Base-by-base conservation (phyloP, 176 grass and related monocot species). In the Aegilops tauschii region DNA sequence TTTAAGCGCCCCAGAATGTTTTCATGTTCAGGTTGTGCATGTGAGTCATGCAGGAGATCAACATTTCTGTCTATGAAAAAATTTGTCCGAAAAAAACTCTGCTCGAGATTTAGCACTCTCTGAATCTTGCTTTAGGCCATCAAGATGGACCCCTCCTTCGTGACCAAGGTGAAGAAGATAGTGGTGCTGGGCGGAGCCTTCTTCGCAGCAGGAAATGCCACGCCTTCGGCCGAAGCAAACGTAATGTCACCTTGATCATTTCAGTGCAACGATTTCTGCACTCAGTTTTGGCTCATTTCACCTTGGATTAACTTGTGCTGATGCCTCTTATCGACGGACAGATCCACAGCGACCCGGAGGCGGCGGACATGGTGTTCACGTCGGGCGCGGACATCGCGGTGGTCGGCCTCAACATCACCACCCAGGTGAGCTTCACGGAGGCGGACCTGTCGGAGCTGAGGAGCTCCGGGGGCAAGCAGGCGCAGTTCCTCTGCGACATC, bases 191-290 rank as follows among this genome's bases (percentile, higher is more conserved):
- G 94, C 0, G 74, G 74, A 77, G 74, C 74, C 9, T 77, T 77
- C 47, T 77, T 77, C 9, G 74, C 47, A 3, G 72, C 92, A 49
- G 93, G 96, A 10, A 98, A 98, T 74, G 92, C 85, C 40, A 98
- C 91, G 5, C 93, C 96, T 86, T 93, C 96, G 18, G 93, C 93
- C 58, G 96, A 98, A 94, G 96, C 93, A 77, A 98, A 98, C 84
- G 96, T 95, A 91, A 83, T 82, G n/a, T 25, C 17, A 4, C 39
- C 39, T 42, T 42, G 39, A 0, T 8, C 39, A 42, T 42, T 42
- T 42, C 39, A 42, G 39, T 9, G 39, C 8, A 42, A 39, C 9
- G 1, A 9, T 42, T 50, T 68, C 49, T 71, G 54, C 58, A 62
- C 10, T 44, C 42, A 44, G 0, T 11, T 50, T 61, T 30, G 5